These are phyloP conservation scores for Spizellomyces punctatus DNA, from an alignment of 192 early-diverging fungal species.

Conservation along the genomic window DNA sequence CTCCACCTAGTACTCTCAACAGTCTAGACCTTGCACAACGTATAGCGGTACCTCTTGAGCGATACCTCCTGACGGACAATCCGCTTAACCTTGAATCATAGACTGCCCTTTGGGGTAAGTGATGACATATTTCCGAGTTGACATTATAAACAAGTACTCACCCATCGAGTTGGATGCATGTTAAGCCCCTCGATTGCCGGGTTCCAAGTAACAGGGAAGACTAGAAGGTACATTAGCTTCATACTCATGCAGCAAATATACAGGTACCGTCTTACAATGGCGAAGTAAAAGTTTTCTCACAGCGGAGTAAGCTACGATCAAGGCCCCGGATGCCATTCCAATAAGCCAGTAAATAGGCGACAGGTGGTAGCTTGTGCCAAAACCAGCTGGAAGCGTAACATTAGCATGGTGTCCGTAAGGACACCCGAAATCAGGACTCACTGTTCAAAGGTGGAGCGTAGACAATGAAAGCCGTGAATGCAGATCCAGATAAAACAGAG, in stretches of 20 bases:
- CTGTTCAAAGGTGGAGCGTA: conserved; percentile 82
- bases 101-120: too few species aligned
- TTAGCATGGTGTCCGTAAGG: too few species aligned
- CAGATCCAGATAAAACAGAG: conserved; percentile 68
- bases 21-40: too few species aligned
- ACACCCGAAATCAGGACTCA: conserved; percentile 29
- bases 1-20: too few species aligned
- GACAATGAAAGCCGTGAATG: conserved; percentile 73
- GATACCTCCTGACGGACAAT: too few species aligned
- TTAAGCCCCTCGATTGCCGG: conserved; percentile 80
- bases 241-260: neutral
- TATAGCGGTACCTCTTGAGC: too few species aligned
- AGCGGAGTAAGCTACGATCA: conserved; percentile 76
- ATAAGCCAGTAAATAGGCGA: conserved; percentile 81
- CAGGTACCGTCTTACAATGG: conserved; percentile 37
- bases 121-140: too few species aligned
- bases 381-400: neutral
- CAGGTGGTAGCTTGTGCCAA: conserved; percentile 59
- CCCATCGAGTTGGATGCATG: conserved; percentile 80
- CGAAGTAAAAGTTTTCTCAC: conserved; percentile 66
- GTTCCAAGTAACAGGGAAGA: conserved; percentile 65
- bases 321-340: conserved; percentile 75
- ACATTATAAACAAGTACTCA: neutral
- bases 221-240: conserved; percentile 23
- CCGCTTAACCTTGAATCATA: too few species aligned